Conservation (phyloP, 257 asterid genomes). For the Primulina huaijiensis region DNA sequence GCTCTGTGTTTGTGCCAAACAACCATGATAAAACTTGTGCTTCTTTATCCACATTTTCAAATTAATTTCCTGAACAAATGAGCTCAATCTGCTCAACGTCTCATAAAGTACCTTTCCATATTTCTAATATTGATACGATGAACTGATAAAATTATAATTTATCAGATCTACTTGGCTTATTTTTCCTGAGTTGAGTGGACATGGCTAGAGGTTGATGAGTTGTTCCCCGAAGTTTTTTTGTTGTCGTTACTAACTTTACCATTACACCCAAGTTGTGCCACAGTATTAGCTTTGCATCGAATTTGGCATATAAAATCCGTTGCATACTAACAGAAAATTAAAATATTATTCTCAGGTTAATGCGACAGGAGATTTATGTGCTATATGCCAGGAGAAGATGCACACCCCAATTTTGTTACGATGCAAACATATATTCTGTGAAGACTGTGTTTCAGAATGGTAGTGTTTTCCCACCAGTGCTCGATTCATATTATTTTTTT, state of each 20-base stretch:
- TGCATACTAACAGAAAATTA: conserved; percentile 15
- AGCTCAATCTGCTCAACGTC: background rate
- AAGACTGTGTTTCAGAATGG: conserved; percentile 79
- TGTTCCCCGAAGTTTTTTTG: background rate
- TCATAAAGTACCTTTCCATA: background rate
- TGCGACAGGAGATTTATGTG: conserved; percentile 66
- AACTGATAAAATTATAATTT: background rate
- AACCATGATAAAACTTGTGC: background rate
- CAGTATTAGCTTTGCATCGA: background rate
- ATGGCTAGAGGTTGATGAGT: background rate
- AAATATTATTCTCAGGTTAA: conserved; percentile 41
- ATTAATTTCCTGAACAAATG: background rate
- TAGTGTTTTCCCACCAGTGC: background rate
- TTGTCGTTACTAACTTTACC: background rate
- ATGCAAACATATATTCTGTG: conserved; percentile 75
- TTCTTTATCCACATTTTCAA: background rate
- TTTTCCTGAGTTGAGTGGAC: background rate
- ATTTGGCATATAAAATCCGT: conserved; percentile 1
- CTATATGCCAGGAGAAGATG: conserved; percentile 81
- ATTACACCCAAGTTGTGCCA: background rate
- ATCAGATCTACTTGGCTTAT: background rate
- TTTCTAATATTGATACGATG: background rate
- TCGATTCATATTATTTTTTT: conserved; percentile 19
- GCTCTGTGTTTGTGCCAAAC: background rate
- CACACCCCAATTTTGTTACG: conserved; percentile 53